phyloP scores from a whole-genome alignment of 805 yeast species.

The Jamesozyma jinghongensis region DNA sequence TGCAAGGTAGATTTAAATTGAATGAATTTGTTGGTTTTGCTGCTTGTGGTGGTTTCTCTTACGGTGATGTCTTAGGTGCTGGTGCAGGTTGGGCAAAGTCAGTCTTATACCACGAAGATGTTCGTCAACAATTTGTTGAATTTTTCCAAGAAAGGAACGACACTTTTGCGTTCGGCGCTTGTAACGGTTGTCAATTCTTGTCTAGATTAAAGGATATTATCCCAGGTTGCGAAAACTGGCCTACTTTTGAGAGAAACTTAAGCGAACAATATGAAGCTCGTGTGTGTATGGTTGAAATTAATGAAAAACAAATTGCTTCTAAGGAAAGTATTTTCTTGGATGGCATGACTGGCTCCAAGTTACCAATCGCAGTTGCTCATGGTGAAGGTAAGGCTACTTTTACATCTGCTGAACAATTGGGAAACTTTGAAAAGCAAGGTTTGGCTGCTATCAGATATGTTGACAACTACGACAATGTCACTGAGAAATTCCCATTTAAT shows the following conservation, averaged over 20 bases:
- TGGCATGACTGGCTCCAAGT: slow-evolving; percentile 84
- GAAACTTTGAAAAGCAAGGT: slow-evolving; percentile 41
- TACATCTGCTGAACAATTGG: slow-evolving; percentile 36
- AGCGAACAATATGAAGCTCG: slow-evolving; percentile 97
- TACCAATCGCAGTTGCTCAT: slow-evolving; percentile 97
- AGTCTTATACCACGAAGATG: slow-evolving; percentile 70
- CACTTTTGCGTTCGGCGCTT: slow-evolving; percentile 95
- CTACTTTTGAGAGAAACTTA: slow-evolving; percentile 79
- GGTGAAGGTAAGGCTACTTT: slow-evolving; percentile 95
- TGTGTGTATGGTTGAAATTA: slow-evolving; percentile 77
- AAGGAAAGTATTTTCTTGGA: slow-evolving; percentile 58
- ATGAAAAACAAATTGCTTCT: slow-evolving; percentile 40
- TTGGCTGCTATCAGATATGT: slow-evolving; percentile 69
- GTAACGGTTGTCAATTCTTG: slow-evolving; percentile 97
- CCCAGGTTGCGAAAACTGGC: slow-evolving; percentile 92
- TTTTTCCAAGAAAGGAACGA: slow-evolving; percentile 83
- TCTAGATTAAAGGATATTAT: slow-evolving; percentile 71
- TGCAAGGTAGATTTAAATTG: slow-evolving; percentile 60
- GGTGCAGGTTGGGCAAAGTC: slow-evolving; percentile 99
- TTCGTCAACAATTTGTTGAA: slow-evolving; percentile 62
- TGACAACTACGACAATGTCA: slow-evolving; percentile 80
- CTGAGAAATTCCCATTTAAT: slow-evolving; percentile 83
- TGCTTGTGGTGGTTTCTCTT: slow-evolving; percentile 98
- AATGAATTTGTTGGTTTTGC: slow-evolving; percentile 86
- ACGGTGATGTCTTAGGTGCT: slow-evolving; percentile 98